Evolutionary conservation across 2,329 filamentous ascomycete genomes (phyloP).

Genomic region (Penicillium thymicola): DNA sequence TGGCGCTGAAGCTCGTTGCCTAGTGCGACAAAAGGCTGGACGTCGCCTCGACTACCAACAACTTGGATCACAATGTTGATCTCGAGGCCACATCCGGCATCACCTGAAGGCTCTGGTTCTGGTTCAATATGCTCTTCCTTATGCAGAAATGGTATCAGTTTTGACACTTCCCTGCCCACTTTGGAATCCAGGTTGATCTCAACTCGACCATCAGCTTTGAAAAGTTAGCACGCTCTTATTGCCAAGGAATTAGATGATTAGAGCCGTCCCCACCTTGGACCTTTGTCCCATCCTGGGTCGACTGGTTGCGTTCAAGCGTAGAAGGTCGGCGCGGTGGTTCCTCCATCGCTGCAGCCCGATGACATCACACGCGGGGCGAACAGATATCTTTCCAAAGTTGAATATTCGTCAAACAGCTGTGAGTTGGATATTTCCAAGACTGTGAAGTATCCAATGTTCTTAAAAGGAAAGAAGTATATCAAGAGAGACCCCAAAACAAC

Average conservation of each 20-base stretch:
- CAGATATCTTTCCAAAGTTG: background rate
- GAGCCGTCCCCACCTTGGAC: background rate
- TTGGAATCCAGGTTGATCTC: constrained; percentile 23
- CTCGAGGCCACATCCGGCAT: background rate
- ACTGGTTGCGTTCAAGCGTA: background rate
- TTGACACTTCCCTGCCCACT: constrained; percentile 15
- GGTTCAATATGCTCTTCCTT: background rate
- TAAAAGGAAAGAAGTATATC: background rate
- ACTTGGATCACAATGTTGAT: constrained; percentile 54
- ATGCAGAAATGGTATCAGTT: constrained; percentile 12
- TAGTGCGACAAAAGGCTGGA: constrained; percentile 58
- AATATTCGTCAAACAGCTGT: background rate
- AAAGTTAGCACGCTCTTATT: background rate
- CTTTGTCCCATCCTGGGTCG: background rate
- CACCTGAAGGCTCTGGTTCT: background rate
- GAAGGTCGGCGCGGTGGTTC: background rate
- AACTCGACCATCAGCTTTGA: constrained; percentile 21
- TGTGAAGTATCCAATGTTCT: background rate
- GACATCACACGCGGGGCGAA: constrained; percentile 1
- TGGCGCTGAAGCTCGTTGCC: constrained; percentile 50
- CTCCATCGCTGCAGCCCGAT: constrained; percentile 1
- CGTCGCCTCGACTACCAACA: constrained; percentile 55
- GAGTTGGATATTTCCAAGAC: rapidly evolving
- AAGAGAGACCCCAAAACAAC: background rate
- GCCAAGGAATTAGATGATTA: rapidly evolving